A percentile compares a stretch with the other conserved stretches of the same genome.
Evolutionary conservation across 495 filamentous ascomycete genomes (phyloP).

Genomic region (Platismatia glauca): DNA sequence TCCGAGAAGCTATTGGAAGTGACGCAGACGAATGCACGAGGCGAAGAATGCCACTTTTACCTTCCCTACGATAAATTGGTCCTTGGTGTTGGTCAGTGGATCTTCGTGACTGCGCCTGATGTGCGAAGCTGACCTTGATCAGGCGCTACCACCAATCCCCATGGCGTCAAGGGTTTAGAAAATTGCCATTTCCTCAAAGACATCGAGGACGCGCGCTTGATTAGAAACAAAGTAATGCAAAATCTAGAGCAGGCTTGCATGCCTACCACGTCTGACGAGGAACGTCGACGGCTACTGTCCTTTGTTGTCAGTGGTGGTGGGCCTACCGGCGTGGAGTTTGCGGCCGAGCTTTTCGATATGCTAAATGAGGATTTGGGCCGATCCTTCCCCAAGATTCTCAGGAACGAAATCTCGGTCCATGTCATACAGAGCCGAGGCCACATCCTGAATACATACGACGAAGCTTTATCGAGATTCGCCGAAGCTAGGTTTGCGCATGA

Average conservation of each 20-base stretch:
- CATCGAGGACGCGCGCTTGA: slow-evolving; percentile 79
- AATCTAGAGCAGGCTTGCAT: slow-evolving; percentile 92
- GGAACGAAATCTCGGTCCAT: slow-evolving; percentile 96
- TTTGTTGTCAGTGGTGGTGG: slow-evolving; percentile 95
- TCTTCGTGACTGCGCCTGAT: not conserved
- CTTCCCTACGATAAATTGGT: slow-evolving; percentile 98
- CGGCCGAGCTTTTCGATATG: slow-evolving; percentile 90
- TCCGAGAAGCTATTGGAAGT: slow-evolving; percentile 85
- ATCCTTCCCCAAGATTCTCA: slow-evolving; percentile 77
- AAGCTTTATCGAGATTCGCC: slow-evolving; percentile 83
- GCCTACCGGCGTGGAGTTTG: slow-evolving; percentile 95
- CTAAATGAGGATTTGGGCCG: slow-evolving; percentile 86
- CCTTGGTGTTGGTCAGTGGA: slow-evolving; percentile 69
- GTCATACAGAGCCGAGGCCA: slow-evolving; percentile 88
- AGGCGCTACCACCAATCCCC: slow-evolving; percentile 85
- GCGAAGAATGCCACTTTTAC: slow-evolving; percentile 73
- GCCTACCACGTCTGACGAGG: slow-evolving; percentile 83
- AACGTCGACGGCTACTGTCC: slow-evolving; percentile 76
- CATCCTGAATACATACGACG: slow-evolving; percentile 98
- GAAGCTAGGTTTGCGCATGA: slow-evolving; percentile 81
- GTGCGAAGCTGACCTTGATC: slow-evolving; percentile 12
- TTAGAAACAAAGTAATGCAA: slow-evolving; percentile 81
- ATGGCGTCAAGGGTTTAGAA: slow-evolving; percentile 92
- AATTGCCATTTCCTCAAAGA: slow-evolving; percentile 92
- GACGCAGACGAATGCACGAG: slow-evolving; percentile 58